phyloP scores from a whole-genome alignment of 2,329 filamentous ascomycete species.

The Apiospora marii region DNA sequence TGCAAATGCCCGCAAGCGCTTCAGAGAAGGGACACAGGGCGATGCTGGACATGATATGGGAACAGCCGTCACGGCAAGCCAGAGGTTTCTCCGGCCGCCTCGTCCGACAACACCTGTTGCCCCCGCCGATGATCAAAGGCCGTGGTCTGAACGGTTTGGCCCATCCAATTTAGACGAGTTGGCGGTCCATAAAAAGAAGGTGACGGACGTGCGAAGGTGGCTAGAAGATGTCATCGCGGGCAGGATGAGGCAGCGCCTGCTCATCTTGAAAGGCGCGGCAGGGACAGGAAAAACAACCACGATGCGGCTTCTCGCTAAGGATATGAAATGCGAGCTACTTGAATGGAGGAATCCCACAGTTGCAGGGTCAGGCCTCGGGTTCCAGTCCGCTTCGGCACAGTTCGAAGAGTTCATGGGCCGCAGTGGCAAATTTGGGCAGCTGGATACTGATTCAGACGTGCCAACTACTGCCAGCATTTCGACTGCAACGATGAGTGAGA shows the following conservation, averaged over 20 bases:
- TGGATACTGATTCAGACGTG: slow-evolving; percentile 56
- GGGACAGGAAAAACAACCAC: slow-evolving; percentile 95
- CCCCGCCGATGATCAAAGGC: slow-evolving; percentile 66
- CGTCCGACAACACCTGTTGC: slow-evolving; percentile 44
- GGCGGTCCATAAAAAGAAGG: slow-evolving; percentile 94
- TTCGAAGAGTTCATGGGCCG: slow-evolving; percentile 93
- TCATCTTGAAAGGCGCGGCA: slow-evolving; percentile 88
- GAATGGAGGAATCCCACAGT: slow-evolving; percentile 88
- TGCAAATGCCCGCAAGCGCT: slow-evolving; percentile 62
- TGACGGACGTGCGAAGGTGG: slow-evolving; percentile 85
- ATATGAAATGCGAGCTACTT: slow-evolving; percentile 78
- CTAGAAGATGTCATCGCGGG: slow-evolving; percentile 77
- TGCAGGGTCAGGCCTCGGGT: slow-evolving; percentile 61
- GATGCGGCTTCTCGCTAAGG: slow-evolving; percentile 76
- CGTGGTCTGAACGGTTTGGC: slow-evolving; percentile 88
- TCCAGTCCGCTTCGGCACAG: slow-evolving; percentile 75
- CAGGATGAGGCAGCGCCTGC: slow-evolving; percentile 71
- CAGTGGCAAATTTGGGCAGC: slow-evolving; percentile 79
- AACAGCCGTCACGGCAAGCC: slow-evolving; percentile 47
- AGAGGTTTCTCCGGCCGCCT: slow-evolving; percentile 59
- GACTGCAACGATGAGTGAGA: slow-evolving; percentile 29
- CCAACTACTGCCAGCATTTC: slow-evolving; percentile 25
- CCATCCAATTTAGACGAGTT: slow-evolving; percentile 81
- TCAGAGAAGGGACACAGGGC: slow-evolving; percentile 44
- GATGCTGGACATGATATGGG: slow-evolving; percentile 24